Evolutionary conservation across 495 filamentous ascomycete species (phyloP), one percentile per base, ranked within the genome.

Genomic region (Aspergillus campestris): DNA sequence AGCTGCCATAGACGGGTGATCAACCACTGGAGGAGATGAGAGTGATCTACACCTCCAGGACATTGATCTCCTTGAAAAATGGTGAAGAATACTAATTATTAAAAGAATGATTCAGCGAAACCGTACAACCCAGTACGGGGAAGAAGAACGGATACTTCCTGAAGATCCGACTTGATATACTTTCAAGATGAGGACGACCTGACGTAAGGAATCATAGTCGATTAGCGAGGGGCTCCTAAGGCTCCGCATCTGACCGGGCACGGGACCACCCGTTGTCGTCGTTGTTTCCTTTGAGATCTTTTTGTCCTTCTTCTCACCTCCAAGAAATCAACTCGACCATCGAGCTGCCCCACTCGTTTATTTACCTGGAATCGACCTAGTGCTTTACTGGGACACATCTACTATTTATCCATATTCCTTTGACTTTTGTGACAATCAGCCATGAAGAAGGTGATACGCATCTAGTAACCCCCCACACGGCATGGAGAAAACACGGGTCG

Each of bases 401-500:
- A 24, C 2, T 34, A 34, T 3, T 34, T 34, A 10, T 12, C 9
- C 9, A 34, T 34, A 34, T 34, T 34, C 32, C 9, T 12, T 28
- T 10, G 18, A 24, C 18, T 24, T 24, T 24, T 24, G n/a, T 24
- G 18, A 24, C 18, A 24, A 24, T 31, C 49, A 58, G 61, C 48
- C 44, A 67, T 70, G 64, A 67, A 24, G 18, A 24, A 67, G 55
- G 53, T 58, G 45, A 57, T 55, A 57, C 56, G 55, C 58, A 56
- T 50, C 42, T 45, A 66, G 56, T 62, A 61, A 68, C 53, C 48
- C 51, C 45, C 46, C 18, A 4, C 4, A 65, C 61, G 68, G 60
- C 54, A 78, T 78, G 74, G 73, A 78, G 57, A 73, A 64, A 67
- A 77, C 73, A 68, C 73, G 72, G 55, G 62, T 78, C 42, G 74